Evolutionary conservation across 805 yeast genomes (phyloP).

Genomic region (Nakazawaea wickerhamii): DNA sequence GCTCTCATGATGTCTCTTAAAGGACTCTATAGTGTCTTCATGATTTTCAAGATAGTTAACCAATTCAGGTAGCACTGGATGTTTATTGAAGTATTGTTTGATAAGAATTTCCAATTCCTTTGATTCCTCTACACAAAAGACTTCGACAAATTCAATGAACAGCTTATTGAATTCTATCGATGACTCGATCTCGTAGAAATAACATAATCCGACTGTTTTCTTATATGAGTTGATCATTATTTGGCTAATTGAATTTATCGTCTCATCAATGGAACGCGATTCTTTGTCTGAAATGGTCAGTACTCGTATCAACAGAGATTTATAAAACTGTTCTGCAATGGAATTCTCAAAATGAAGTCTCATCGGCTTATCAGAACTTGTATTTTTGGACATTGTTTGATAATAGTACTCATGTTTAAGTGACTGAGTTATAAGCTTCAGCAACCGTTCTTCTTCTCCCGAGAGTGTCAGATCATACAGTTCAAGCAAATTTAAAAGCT

Average conservation of each 20-base stretch:
- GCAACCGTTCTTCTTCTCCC: background rate
- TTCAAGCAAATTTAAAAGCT: background rate
- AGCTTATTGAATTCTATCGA: slow-evolving; percentile 1
- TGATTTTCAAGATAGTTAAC: background rate
- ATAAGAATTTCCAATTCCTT: background rate
- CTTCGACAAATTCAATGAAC: background rate
- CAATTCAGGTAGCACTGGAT: slow-evolving; percentile 9
- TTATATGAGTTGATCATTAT: background rate
- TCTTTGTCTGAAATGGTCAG: background rate
- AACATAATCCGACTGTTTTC: background rate
- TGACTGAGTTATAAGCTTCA: background rate
- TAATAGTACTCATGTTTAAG: slow-evolving; percentile 4
- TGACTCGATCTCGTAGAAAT: background rate
- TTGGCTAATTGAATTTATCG: background rate
- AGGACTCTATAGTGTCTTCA: background rate
- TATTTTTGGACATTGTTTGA: background rate
- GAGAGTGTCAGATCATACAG: background rate
- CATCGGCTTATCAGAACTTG: slow-evolving; percentile 4
- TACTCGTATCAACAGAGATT: slow-evolving; percentile 1
- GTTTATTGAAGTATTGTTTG: slow-evolving; percentile 2
- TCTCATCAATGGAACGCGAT: background rate
- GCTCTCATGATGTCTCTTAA: no score
- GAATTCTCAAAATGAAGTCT: slow-evolving; percentile 1
- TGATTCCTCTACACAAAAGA: slow-evolving; percentile 3
- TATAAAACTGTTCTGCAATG: background rate